Conservation (phyloP, 1,284 basidiomycete species). For the Cryptococcus sp. region DNA sequence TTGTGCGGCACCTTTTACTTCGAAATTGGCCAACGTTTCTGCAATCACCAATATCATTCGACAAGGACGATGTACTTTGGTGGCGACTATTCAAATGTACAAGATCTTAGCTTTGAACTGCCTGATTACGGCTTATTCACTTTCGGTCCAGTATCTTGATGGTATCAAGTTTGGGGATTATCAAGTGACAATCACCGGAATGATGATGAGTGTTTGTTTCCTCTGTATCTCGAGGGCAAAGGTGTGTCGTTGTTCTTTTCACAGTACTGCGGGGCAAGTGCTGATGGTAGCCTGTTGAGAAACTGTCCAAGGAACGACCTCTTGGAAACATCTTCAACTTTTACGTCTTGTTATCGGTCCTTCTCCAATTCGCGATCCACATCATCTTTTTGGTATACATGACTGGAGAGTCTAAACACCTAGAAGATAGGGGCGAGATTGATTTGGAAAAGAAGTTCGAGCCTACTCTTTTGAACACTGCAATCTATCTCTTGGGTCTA, state of each 20-base stretch:
- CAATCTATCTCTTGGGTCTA: conserved; percentile 86
- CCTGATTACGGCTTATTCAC: conserved; percentile 89
- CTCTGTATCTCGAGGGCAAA: conserved; percentile 94
- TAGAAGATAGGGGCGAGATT: conserved; percentile 72
- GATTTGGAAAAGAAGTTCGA: conserved; percentile 93
- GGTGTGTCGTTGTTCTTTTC: conserved; percentile 51
- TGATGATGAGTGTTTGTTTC: conserved; percentile 97
- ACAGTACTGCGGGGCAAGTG: neutral
- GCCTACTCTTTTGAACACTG: conserved; percentile 85
- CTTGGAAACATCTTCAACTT: conserved; percentile 92
- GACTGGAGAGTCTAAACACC: conserved; percentile 69
- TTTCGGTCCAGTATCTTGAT: conserved; percentile 92
- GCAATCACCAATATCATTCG: conserved; percentile 93
- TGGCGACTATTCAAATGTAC: conserved; percentile 98
- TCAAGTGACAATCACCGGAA: conserved; percentile 85
- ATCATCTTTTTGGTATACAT: conserved; percentile 85
- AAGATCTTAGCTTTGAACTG: conserved; percentile 95
- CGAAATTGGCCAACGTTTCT: conserved; percentile 86
- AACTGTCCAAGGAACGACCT: conserved; percentile 82
- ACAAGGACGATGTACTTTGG: conserved; percentile 91
- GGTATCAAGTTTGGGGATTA: conserved; percentile 98
- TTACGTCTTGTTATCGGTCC: conserved; percentile 83
- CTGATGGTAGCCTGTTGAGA: conserved; percentile 67
- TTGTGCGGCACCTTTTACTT: conserved; percentile 94
- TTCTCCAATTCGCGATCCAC: conserved; percentile 87